These are phyloP conservation scores for Hypoxylon intermedium DNA, from an alignment of 495 filamentous ascomycete species.

Conservation along the genomic window DNA sequence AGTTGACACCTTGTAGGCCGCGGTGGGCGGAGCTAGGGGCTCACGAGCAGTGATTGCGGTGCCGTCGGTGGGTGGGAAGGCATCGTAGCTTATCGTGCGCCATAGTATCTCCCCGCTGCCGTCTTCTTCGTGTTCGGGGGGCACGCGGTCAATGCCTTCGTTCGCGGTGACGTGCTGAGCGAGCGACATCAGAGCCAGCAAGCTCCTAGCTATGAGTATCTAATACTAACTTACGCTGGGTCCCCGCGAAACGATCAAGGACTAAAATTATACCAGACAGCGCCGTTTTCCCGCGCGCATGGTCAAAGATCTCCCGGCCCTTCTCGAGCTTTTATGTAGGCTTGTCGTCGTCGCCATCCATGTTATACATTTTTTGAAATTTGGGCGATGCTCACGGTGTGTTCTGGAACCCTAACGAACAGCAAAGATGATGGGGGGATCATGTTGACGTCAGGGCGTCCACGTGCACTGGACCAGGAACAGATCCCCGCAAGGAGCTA, in stretches of 20 bases:
- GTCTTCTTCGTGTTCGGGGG: conserved; percentile 25
- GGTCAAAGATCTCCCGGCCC: background rate
- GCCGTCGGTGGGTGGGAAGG: conserved; percentile 21
- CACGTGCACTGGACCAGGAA: conserved; percentile 2
- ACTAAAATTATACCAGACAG: too few species aligned
- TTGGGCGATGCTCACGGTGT: background rate
- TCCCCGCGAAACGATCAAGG: too few species aligned
- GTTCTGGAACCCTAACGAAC: conserved; percentile 23
- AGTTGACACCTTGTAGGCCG: conserved; percentile 62
- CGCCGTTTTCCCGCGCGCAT: background rate
- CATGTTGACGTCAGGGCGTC: conserved; percentile 34
- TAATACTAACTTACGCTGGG: background rate
- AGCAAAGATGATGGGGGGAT: conserved; percentile 15
- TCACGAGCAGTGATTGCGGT: conserved; percentile 2
- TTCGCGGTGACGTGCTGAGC: conserved; percentile 38
- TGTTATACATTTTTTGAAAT: background rate
- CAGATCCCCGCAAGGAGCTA: conserved; percentile 7
- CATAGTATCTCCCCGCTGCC: conserved; percentile 26
- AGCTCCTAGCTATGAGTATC: background rate
- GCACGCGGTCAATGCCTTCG: conserved; percentile 43
- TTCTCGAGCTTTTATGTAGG: background rate
- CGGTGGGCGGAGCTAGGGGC: conserved; percentile 36
- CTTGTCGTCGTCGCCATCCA: too few species aligned
- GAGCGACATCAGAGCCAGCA: conserved; percentile 18
- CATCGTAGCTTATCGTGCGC: conserved; percentile 40